phyloP scores from a whole-genome alignment of 106 monocot genomes.

The Dendrobium nobile region DNA sequence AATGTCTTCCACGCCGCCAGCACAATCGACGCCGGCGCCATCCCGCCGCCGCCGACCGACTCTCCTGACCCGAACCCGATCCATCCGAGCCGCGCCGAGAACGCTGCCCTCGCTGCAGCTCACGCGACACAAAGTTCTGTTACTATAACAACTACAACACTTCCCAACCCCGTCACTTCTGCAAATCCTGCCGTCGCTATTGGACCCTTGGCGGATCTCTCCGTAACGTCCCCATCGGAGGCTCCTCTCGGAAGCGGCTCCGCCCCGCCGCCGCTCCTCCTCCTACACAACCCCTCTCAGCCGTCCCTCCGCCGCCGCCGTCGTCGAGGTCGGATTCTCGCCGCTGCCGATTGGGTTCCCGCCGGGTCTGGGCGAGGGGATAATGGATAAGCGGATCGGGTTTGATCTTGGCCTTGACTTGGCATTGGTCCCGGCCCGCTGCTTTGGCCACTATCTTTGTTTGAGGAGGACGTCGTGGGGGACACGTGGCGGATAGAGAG shows the following conservation, averaged over 20 bases:
- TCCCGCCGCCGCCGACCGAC: not conserved
- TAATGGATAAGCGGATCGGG: not conserved
- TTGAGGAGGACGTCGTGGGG: not conserved
- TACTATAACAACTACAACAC: constrained; percentile 62
- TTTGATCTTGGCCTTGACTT: not conserved
- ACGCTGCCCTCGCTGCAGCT: constrained; percentile 5
- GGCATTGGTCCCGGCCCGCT: not conserved
- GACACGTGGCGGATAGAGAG: not conserved
- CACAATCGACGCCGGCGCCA: not conserved
- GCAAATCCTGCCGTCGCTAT: constrained; percentile 4
- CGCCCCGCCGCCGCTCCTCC: not conserved
- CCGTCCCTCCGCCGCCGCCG: not conserved
- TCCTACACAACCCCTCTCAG: not conserved
- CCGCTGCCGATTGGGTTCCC: not conserved
- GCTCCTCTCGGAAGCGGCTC: constrained; percentile 7
- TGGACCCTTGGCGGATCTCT: constrained; percentile 11
- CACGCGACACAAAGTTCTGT: constrained; percentile 44
- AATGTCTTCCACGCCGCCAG: not conserved
- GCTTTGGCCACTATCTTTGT: not conserved
- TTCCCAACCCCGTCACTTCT: constrained; percentile 6
- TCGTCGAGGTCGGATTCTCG: not conserved
- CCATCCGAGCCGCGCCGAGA: not conserved
- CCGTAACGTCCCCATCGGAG: constrained; percentile 11
- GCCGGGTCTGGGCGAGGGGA: not conserved
- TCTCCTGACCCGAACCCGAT: not conserved